phyloP scores from a whole-genome alignment of 73 alveolate genomes.

The Urostyla sp. region DNA sequence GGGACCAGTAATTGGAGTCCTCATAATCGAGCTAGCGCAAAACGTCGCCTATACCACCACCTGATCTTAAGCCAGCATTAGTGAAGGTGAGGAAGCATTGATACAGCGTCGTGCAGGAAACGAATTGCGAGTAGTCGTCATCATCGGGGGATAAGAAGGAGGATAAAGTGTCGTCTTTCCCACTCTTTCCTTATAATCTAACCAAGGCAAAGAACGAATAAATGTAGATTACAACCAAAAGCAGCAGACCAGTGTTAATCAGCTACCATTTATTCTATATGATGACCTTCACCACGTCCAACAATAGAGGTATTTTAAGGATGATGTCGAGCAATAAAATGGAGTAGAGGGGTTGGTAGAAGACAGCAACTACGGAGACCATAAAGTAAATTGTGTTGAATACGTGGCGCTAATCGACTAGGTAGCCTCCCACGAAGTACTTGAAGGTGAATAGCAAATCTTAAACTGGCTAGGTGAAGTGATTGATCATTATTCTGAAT shows the following conservation, averaged over 20 bases:
- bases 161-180: constrained; percentile 38
- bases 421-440: neutral
- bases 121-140: constrained; percentile 25
- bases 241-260: constrained; percentile 49
- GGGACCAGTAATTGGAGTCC: constrained; percentile 71
- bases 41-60: constrained; percentile 96
- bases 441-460: neutral
- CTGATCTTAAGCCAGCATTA: constrained; percentile 90
- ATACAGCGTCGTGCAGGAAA: constrained; percentile 79
- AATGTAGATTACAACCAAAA: constrained; percentile 59
- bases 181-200: constrained; percentile 40
- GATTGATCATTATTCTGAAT: neutral
- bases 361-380: constrained; percentile 55
- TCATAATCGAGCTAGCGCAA: neutral
- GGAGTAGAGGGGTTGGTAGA: constrained; percentile 55
- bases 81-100: constrained; percentile 80
- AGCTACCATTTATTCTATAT: constrained; percentile 61
- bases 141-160: no score
- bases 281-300: constrained; percentile 62
- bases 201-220: constrained; percentile 68
- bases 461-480: neutral
- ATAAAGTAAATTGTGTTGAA: constrained; percentile 19
- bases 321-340: constrained; percentile 73
- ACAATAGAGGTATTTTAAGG: constrained; percentile 55
- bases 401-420: neutral